Evolutionary conservation across 2,329 filamentous ascomycete genomes (phyloP), one percentile per base, ranked within the genome.

Genomic region (Talaromyces islandicus): DNA sequence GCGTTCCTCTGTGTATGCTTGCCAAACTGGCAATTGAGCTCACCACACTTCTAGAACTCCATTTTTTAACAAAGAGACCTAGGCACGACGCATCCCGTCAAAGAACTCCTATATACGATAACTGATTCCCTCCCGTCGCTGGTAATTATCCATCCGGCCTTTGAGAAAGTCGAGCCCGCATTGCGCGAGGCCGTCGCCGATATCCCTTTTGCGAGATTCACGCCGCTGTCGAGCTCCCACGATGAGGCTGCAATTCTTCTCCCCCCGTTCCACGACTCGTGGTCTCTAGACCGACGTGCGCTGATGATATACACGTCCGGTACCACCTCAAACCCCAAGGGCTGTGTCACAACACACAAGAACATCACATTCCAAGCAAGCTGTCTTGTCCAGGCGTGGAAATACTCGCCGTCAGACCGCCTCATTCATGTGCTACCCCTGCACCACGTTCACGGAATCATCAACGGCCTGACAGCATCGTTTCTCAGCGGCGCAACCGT

Each of bases 381-480:
- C 11, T 68, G 64, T 38, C 63, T 71, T 9, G 64, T 69, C n/a
- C 60, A 75, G 5, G 73, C 75, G 14, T 77, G 77, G 68, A 69
- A 77, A 63, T 78, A 78, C 62, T 62, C 64, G 7, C 67, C 75
- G 1, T 68, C 73, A 1, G 80, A 82, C 63, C 75, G 76, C 27
- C 71, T 81, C 1, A 77, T 82, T 24, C 80, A 82, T 59, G 72
- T 82, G 2, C 73, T 82, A 2, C 80, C 80, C 0, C 75, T 82
- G 1, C 80, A 82, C 60, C 80, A 82, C 62, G 74, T 81, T 11
- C 80, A 81, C 48, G 80, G 80, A 0, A 77, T 82, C 19, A 76
- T 81, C 58, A 81, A 81, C 48, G 80, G 78, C 56, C 75, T 82
- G 24, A 74, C 77, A 2, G 78, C 80, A 0, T 78, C 75, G 63